phyloP scores from a whole-genome alignment of 345 rosid species.

The Noccaea bulbosa region DNA sequence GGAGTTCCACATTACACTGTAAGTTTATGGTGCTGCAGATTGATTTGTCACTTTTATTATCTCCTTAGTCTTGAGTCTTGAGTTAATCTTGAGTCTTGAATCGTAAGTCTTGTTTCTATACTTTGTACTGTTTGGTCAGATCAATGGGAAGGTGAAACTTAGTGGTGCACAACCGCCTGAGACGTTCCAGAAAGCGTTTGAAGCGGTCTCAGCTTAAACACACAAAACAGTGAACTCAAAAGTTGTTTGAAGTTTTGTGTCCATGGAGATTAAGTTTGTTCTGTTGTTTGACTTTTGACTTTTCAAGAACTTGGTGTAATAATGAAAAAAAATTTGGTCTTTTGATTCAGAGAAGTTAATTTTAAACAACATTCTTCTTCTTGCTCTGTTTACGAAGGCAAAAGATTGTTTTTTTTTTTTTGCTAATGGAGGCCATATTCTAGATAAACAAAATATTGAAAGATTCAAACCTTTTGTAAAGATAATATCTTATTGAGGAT shows the following conservation, averaged over 20 bases:
- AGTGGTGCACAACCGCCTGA: conserved; percentile 87
- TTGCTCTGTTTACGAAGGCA: conserved; percentile 6
- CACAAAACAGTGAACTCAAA: background rate
- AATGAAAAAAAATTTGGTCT: background rate
- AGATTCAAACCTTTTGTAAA: conserved; percentile 8
- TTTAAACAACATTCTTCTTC: background rate
- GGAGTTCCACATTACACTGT: conserved; percentile 92
- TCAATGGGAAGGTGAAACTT: conserved; percentile 72
- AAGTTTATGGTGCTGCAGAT: background rate
- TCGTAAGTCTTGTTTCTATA: background rate
- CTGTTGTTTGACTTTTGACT: conserved; percentile 6
- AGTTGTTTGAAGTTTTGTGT: conserved; percentile 1
- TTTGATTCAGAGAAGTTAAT: conserved; percentile 8
- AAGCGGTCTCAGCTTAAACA: conserved; percentile 50
- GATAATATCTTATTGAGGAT: conserved; percentile 13
- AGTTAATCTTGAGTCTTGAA: too few species aligned
- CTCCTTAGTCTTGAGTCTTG: background rate
- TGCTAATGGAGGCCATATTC: background rate
- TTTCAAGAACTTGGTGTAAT: conserved; percentile 26
- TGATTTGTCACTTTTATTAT: background rate
- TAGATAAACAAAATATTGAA: background rate
- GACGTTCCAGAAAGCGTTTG: conserved; percentile 66
- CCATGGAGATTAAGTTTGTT: background rate
- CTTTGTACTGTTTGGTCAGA: conserved; percentile 52
- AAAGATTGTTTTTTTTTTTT: background rate